Conservation (phyloP, 2,329 filamentous ascomycete species). For the Cyanodermella asteris region DNA sequence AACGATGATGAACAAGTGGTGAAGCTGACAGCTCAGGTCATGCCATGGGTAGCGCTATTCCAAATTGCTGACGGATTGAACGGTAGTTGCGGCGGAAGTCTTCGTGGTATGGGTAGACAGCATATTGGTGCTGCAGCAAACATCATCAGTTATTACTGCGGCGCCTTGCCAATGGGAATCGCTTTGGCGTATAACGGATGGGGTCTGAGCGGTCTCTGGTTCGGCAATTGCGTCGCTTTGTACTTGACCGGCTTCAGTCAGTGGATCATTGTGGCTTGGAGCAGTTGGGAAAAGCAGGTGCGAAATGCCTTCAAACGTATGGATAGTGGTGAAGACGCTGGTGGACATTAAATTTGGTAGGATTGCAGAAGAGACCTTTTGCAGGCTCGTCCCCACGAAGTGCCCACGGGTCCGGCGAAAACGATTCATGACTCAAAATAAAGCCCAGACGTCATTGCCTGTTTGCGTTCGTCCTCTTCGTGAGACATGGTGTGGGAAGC, state of each 20-base stretch:
- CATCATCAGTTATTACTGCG: conserved; percentile 62
- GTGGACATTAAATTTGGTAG: too few species aligned
- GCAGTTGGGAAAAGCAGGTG: conserved; percentile 57
- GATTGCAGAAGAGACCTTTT: conserved; percentile 7
- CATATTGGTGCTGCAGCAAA: conserved; percentile 71
- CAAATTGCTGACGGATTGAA: conserved; percentile 80
- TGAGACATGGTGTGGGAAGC: too few species aligned
- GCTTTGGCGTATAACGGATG: conserved; percentile 72
- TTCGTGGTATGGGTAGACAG: conserved; percentile 69
- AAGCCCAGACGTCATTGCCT: too few species aligned
- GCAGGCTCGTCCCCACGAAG: too few species aligned
- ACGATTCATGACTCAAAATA: too few species aligned
- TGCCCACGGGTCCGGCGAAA: conserved; percentile 5
- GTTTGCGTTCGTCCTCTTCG: too few species aligned
- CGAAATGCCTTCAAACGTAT: conserved; percentile 48
- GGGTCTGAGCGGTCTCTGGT: conserved; percentile 61
- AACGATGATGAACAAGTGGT: conserved; percentile 57
- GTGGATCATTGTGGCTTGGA: conserved; percentile 58
- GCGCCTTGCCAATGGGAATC: conserved; percentile 59
- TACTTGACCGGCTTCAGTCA: conserved; percentile 60
- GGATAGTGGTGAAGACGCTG: conserved; percentile 30
- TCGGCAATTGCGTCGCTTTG: conserved; percentile 61
- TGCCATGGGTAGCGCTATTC: conserved; percentile 74
- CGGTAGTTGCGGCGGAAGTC: conserved; percentile 58
- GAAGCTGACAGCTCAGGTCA: conserved; percentile 50